phyloP scores from a whole-genome alignment of 768 basidiomycete species.

The Leccinum pellstonianum region DNA sequence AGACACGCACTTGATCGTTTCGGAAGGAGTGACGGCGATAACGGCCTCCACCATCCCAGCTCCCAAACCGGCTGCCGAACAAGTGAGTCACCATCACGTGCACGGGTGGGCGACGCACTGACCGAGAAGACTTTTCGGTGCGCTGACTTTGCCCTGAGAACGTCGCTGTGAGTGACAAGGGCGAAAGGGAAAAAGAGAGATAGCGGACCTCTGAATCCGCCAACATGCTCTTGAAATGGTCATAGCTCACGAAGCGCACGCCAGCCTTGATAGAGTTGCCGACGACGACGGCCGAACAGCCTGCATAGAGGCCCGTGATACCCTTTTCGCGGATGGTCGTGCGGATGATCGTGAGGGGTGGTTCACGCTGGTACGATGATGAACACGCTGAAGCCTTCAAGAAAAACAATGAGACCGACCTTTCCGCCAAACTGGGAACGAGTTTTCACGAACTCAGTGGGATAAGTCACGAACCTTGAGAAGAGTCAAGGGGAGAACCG shows the following conservation, averaged over 20 bases:
- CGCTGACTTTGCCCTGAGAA: slow-evolving; percentile 82
- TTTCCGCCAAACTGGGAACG: slow-evolving; percentile 87
- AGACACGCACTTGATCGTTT: slow-evolving; percentile 88
- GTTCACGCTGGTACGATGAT: slow-evolving; percentile 47
- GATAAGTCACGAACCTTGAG: slow-evolving; percentile 79
- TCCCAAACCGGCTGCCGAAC: slow-evolving; percentile 61
- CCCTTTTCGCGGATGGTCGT: slow-evolving; percentile 77
- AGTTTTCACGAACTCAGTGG: slow-evolving; percentile 92
- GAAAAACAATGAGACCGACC: slow-evolving; percentile 35
- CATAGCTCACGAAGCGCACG: slow-evolving; percentile 93
- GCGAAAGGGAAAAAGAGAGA: not conserved
- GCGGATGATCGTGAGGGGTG: slow-evolving; percentile 70
- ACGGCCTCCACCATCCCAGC: slow-evolving; percentile 93
- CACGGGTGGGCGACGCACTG: slow-evolving; percentile 10
- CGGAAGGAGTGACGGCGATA: slow-evolving; percentile 94
- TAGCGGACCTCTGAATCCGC: slow-evolving; percentile 72
- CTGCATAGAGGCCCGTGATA: slow-evolving; percentile 85
- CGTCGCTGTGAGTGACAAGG: not conserved
- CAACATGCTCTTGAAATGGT: slow-evolving; percentile 81
- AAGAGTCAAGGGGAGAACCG: slow-evolving; percentile 11
- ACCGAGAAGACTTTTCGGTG: slow-evolving; percentile 84
- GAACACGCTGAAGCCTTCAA: not conserved
- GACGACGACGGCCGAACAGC: slow-evolving; percentile 83
- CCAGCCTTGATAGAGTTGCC: slow-evolving; percentile 95
- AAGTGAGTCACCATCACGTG: slow-evolving; percentile 12